Conservation (phyloP, 352 stramenopile genomes). For the Blastocystis sp. region DNA sequence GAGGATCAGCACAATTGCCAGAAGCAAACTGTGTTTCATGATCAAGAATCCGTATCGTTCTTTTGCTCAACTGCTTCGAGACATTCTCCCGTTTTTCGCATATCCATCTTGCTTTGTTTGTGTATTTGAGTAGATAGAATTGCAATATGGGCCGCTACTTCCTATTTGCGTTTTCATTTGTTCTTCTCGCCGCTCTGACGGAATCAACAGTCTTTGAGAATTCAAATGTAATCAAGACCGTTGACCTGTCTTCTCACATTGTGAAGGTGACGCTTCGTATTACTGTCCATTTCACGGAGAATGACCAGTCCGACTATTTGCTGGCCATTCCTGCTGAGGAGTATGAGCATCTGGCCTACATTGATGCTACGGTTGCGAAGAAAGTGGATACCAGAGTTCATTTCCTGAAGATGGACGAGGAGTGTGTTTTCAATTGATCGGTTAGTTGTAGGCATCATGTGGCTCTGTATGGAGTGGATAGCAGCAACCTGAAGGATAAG, state of each 20-base stretch:
- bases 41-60: too few relatives aligned
- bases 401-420: neutral
- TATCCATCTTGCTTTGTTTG: too few relatives aligned
- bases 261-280: constrained; percentile 24
- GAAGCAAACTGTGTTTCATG: too few relatives aligned
- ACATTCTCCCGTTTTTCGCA: too few relatives aligned
- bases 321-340: neutral
- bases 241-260: neutral
- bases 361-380: neutral
- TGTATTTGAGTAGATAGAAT: too few relatives aligned
- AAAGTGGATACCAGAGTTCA: neutral
- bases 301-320: neutral
- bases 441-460: neutral
- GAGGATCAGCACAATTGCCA: too few relatives aligned
- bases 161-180: neutral
- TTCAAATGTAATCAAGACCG: constrained; percentile 46
- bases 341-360: neutral
- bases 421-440: neutral
- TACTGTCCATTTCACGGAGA: neutral
- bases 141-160: neutral
- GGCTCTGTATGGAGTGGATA: neutral
- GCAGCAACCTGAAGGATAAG: neutral
- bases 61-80: too few relatives aligned
- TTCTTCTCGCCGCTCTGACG: neutral
- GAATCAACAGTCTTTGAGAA: constrained; percentile 25